Percentiles rank a stretch among this genome's conserved stretches.
These are phyloP conservation scores for Lotus japonicus DNA, from an alignment of 306 rosid genomes.

Conservation along the genomic window DNA sequence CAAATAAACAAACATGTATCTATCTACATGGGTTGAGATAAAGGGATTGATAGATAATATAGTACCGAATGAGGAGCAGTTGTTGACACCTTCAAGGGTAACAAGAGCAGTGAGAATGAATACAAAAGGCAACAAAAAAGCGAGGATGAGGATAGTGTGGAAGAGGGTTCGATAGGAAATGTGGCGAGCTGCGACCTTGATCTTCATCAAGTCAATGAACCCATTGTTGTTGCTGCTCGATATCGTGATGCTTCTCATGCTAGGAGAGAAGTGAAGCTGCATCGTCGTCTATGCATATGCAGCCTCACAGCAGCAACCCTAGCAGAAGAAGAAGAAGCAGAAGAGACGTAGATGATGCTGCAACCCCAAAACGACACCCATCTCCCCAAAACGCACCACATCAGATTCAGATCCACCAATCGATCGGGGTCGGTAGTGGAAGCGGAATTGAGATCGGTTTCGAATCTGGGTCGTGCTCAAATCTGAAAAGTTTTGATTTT, in stretches of 20 bases:
- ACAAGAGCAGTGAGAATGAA: slow-evolving; percentile 99
- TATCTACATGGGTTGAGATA: no score
- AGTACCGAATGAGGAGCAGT: slow-evolving; percentile 98
- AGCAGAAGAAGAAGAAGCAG: background rate
- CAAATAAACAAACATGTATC: background rate
- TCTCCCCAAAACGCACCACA: slow-evolving; percentile 52
- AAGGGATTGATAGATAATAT: background rate
- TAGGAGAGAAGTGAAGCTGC: slow-evolving; percentile 99
- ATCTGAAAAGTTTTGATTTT: slow-evolving; percentile 10
- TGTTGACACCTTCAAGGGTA: slow-evolving; percentile 99
- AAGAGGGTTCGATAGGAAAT: slow-evolving; percentile 97
- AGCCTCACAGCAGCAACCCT: slow-evolving; percentile 60
- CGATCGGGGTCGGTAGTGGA: background rate
- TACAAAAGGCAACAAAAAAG: slow-evolving; percentile 91
- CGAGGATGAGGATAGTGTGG: slow-evolving; percentile 95
- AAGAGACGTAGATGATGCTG: no score
- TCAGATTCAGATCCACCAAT: slow-evolving; percentile 50
- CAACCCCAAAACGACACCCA: slow-evolving; percentile 33
- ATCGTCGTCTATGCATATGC: slow-evolving; percentile 92
- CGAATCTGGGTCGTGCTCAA: slow-evolving; percentile 27
- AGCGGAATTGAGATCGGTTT: slow-evolving; percentile 32
- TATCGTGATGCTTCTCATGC: slow-evolving; percentile 99
- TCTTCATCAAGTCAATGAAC: slow-evolving; percentile 98
- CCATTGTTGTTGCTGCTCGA: slow-evolving; percentile 95
- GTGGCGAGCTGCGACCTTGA: slow-evolving; percentile 99